Evolutionary conservation across 768 basidiomycete genomes (phyloP), one percentile per base, ranked within the genome.

Genomic region (Hysterangium stoloniferum): DNA sequence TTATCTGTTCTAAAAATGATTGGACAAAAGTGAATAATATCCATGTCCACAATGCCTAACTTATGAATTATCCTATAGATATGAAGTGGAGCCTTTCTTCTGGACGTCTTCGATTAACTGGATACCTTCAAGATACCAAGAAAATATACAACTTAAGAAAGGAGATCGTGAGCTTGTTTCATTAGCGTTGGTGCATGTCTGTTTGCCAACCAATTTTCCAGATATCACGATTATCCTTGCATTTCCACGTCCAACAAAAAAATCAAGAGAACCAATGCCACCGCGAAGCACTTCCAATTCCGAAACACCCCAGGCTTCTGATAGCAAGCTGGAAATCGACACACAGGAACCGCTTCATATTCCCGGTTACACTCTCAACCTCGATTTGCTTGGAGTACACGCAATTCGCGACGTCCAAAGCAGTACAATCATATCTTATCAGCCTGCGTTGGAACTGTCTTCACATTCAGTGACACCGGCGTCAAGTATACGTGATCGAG

Each of bases 91-190:
- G 54, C 80, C 80, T 0, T 81, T 82, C 61, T 82, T 77, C 58
- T 82, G 80, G 59, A 77, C 79, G 0, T 80, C 79, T 1, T 76
- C 78, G 1, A 60, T 78, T 1, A 80, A 77, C 53, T 82, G 79
- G 80, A 84, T 82, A 55, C 82, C 82, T 2, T 78, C 79, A 1
- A 73, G 79, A 49, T 84, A 76, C 45, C 75, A 79, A 54, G 80
- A 81, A 56, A 72, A 70, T 43, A 52, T 72, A 0, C 32, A 55
- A 5, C 58, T 59, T 12, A 62, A 63, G 1, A 33, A 64, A 42
- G 72, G 78, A 55, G 80, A 82, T 62, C 80, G 78, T 82, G 54
- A 57, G 79, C 62, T 28, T 20, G 33, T 38, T 49, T 28, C 25
- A 4, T 22, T 25, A 55, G 37, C 6, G 12, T 15, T 8, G 33